Base-by-base conservation (phyloP, 768 basidiomycete genomes). In the Mycena filopes region DNA sequence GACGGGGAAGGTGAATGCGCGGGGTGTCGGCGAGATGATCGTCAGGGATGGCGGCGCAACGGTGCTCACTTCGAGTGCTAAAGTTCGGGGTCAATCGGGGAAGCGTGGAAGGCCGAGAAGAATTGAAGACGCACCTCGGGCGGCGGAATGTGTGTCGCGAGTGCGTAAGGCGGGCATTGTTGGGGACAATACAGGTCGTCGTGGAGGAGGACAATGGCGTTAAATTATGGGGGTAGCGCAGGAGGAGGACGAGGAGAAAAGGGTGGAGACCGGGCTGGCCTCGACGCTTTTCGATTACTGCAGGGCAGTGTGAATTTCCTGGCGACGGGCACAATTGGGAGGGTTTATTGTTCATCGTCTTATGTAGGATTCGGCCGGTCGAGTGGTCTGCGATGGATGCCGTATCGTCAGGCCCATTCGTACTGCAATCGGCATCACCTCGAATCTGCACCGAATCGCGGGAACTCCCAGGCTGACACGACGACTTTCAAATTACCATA, bases 161-260 rank as follows among this genome's bases (percentile, higher is more conserved):
- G 90, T 92, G 81, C 91, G 90, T 74, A 87, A 82, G 55, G 89
- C 89, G 77, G 91, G 91, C 91, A 92, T 92, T 84, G 85, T 87
- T 36, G 36, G 11, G 21, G 21, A 62, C 61, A 55, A 55, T 55
- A 46, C 9, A 36, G 62, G 33, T 26, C 46, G 62, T 64, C 48
- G 63, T 38, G 42, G 26, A 43, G 31, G 47, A 40, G 26, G 49
- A 64, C 55, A 57, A 64, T 51, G 48, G 61, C 58, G 60, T 53
- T 18, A 43, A 50, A 63, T 63, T 57, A 63, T 55, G 54, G 53
- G 36, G 62, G 55, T 63, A 50, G 46, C 62, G 55, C 62, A 50
- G 41, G 47, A 62, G 36, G 42, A 41, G 48, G 36, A 6, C 40
- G 42, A 65, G 54, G 54, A 53, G 51, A 65, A 53, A 38, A 53